Percentiles rank a stretch among this genome's conserved stretches.
Evolutionary conservation across 805 yeast species (phyloP).

Genomic region (Ogataea kodamae): DNA sequence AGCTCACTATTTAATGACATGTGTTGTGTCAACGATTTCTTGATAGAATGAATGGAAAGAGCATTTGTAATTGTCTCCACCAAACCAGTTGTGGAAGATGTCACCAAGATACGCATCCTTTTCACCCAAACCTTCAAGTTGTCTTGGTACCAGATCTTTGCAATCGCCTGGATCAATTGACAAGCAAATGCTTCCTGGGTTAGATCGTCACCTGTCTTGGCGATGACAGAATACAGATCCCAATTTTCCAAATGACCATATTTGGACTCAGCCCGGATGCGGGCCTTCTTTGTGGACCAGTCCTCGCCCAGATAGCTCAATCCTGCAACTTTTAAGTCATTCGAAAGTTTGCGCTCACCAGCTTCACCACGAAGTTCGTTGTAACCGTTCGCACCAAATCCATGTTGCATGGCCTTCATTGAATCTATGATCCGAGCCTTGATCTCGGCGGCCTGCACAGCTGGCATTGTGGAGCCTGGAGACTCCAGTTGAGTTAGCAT

Average conservation of each 20-base stretch:
- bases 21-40: slow-evolving; percentile 81
- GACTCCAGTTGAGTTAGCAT: slow-evolving; percentile 89
- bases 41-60: slow-evolving; percentile 87
- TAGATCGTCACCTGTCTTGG: slow-evolving; percentile 92
- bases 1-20: slow-evolving; percentile 65
- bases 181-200: slow-evolving; percentile 98
- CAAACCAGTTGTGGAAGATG: slow-evolving; percentile 85
- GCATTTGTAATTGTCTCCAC: slow-evolving; percentile 97
- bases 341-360: slow-evolving; percentile 89
- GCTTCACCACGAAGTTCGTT: slow-evolving; percentile 62
- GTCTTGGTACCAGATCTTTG: slow-evolving; percentile 74
- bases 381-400: slow-evolving; percentile 51
- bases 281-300: slow-evolving; percentile 77
- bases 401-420: slow-evolving; percentile 74
- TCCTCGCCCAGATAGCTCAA: slow-evolving; percentile 80
- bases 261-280: slow-evolving; percentile 74
- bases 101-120: slow-evolving; percentile 85
- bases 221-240: slow-evolving; percentile 94
- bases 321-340: slow-evolving; percentile 86
- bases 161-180: slow-evolving; percentile 83
- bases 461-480: slow-evolving; percentile 44
- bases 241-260: slow-evolving; percentile 87
- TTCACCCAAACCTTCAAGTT: slow-evolving; percentile 85
- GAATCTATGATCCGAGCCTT: slow-evolving; percentile 65
- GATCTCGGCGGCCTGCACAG: slow-evolving; percentile 62